A percentile compares a stretch with the other conserved stretches of the same genome.
Conservation (phyloP, 345 rosid genomes). For the Ceriops decandra region DNA sequence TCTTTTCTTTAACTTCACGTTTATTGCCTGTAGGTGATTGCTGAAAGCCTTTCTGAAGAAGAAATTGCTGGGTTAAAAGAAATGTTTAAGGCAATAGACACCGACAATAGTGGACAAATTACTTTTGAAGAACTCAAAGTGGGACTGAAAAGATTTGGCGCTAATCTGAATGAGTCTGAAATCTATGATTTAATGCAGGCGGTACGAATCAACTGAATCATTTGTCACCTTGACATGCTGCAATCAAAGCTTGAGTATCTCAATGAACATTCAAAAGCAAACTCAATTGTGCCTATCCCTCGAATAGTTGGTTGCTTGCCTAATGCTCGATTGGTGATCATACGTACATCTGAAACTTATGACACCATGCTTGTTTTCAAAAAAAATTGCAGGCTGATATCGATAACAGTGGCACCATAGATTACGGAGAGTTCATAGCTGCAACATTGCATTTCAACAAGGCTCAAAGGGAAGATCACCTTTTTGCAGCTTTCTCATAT, state of each 20-base stretch:
- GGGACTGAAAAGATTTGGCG: slow-evolving; percentile 60
- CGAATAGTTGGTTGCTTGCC: too few species aligned
- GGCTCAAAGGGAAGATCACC: slow-evolving; percentile 50
- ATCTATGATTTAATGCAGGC: slow-evolving; percentile 61
- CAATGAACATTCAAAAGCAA: too few species aligned
- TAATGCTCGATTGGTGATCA: too few species aligned
- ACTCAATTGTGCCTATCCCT: too few species aligned
- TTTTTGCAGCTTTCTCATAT: slow-evolving; percentile 60
- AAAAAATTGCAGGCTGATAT: slow-evolving; percentile 56
- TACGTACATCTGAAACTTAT: not conserved
- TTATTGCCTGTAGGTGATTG: slow-evolving; percentile 47
- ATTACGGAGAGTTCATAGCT: slow-evolving; percentile 68
- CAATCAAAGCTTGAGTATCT: too few species aligned
- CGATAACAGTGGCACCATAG: slow-evolving; percentile 64
- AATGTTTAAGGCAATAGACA: slow-evolving; percentile 65
- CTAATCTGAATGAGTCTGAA: slow-evolving; percentile 62
- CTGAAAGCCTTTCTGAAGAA: slow-evolving; percentile 69
- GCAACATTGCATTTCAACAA: slow-evolving; percentile 67
- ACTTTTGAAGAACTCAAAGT: slow-evolving; percentile 76
- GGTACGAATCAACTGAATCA: slow-evolving; percentile 35
- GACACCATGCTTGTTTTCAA: not conserved
- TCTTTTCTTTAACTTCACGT: not conserved
- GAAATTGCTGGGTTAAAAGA: slow-evolving; percentile 75
- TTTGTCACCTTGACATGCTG: not conserved
- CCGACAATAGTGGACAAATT: slow-evolving; percentile 63